Evolutionary conservation across 495 filamentous ascomycete species (phyloP), one percentile per base, ranked within the genome.

Genomic region (Podospora fimiseda): DNA sequence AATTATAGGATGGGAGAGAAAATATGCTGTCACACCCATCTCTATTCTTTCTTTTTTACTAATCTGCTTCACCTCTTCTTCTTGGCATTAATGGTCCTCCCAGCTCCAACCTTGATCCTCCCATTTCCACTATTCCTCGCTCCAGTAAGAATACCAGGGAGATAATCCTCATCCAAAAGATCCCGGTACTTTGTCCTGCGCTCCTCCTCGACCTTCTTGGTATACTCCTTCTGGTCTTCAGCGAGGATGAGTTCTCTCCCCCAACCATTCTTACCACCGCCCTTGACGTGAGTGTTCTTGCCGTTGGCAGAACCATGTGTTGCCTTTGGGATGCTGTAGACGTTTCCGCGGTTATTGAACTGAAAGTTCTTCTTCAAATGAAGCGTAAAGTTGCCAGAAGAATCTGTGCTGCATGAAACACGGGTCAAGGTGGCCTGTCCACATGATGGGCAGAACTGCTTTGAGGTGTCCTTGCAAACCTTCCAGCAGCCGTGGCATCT

Each of bases 191-290:
- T 83, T 50, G 75, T 73, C 62, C 84, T 83, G 54, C 75, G 76
- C 65, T 84, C 75, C 60, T 83, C 77, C 11, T 74, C 76, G 7
- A 79, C 68, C 54, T 85, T 85, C 54, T 79, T 72, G 37, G 76
- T 62, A 66, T 88, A 97, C 73, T 98, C 94, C 71, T 96, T 95
- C 74, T 98, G 93, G 67, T 98, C 93, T 71, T 96, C 91, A 1
- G 92, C 79, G 2, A 98, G 74, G 43, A 98, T 89, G 55, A 97
- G 72, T 13, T 72, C 67, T 15, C 77, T 79, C 0, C 90, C 90
- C 90, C 90, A 95, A 6, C 88, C 88, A 4, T 83, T 80, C 70
- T 95, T 91, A 7, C 90, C 90, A 45, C 90, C 90, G 24, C 89
- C 89, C 50, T 72, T 69, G n/a, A 71, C 58, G 5, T 72, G 65